Conservation (phyloP, 106 monocot species). For the Dioscorea alata region DNA sequence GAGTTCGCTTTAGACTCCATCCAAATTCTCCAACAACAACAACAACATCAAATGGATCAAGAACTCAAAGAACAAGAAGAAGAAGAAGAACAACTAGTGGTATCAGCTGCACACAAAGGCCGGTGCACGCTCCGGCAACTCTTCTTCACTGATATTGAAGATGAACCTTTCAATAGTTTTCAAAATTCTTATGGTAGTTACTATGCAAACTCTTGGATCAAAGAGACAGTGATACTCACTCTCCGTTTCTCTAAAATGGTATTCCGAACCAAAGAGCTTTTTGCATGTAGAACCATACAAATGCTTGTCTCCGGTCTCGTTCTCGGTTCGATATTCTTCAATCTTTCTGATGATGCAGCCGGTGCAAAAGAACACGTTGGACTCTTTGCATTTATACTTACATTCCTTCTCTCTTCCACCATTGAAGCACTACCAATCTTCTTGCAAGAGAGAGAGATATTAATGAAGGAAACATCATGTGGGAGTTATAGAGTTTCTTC, state of each 20-base stretch:
- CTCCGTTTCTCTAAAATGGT: slow-evolving; percentile 71
- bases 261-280: slow-evolving; percentile 70
- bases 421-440: slow-evolving; percentile 86
- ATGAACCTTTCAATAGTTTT: slow-evolving; percentile 27
- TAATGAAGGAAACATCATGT: slow-evolving; percentile 74
- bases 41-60: slow-evolving; percentile 2
- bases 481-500: slow-evolving; percentile 80
- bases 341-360: slow-evolving; percentile 25
- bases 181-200: too few species aligned
- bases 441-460: slow-evolving; percentile 74
- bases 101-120: not conserved
- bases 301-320: slow-evolving; percentile 67
- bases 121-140: slow-evolving; percentile 74
- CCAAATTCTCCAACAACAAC: slow-evolving; percentile 24
- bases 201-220: slow-evolving; percentile 44
- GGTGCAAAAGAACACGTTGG: slow-evolving; percentile 58
- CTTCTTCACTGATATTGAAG: slow-evolving; percentile 34
- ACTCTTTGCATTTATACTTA: slow-evolving; percentile 87
- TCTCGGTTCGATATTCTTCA: slow-evolving; percentile 84
- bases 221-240: slow-evolving; percentile 66
- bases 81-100: not conserved
- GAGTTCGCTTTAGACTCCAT: slow-evolving; percentile 90
- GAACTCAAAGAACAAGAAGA: not conserved
- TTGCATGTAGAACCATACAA: slow-evolving; percentile 57
- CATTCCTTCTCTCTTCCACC: slow-evolving; percentile 82